These are phyloP conservation scores for Zychaea mexicana DNA, from an alignment of 371 early-diverging fungal genomes.

Conservation along the genomic window DNA sequence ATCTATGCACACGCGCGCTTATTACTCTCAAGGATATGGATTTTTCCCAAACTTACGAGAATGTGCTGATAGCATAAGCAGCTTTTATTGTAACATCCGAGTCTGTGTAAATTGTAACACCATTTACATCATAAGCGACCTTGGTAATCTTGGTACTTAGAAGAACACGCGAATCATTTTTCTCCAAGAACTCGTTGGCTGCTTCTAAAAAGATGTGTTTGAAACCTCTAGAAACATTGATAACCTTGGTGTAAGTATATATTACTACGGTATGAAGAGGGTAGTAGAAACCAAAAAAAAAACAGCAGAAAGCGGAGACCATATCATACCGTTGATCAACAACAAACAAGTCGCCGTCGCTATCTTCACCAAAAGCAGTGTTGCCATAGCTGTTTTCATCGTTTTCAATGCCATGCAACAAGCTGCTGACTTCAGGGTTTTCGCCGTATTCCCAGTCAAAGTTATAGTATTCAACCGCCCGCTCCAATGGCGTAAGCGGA, in stretches of 20 bases:
- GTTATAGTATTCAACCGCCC: slow-evolving; percentile 45
- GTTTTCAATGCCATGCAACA: slow-evolving; percentile 25
- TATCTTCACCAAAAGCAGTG: slow-evolving; percentile 37
- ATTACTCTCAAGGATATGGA: no score
- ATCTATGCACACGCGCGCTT: no score
- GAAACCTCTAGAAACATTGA: slow-evolving; percentile 36
- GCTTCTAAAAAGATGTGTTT: slow-evolving; percentile 42
- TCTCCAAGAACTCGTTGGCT: slow-evolving; percentile 28
- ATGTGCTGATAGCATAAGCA: slow-evolving; percentile 51
- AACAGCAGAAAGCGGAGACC: not conserved
- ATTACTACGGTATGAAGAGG: not conserved
- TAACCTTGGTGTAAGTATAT: not conserved
- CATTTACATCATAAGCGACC: slow-evolving; percentile 30
- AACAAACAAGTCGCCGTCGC: slow-evolving; percentile 41
- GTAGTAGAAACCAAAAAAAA: not conserved
- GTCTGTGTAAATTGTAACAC: slow-evolving; percentile 36
- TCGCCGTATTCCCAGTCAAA: slow-evolving; percentile 52
- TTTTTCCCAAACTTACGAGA: slow-evolving; percentile 33
- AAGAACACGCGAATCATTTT: slow-evolving; percentile 30
- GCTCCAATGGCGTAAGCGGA: slow-evolving; percentile 28
- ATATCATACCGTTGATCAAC: slow-evolving; percentile 40
- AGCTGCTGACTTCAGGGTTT: slow-evolving; percentile 37
- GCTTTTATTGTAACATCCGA: slow-evolving; percentile 36
- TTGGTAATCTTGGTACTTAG: slow-evolving; percentile 35
- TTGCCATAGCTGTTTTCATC: slow-evolving; percentile 30